Evolutionary conservation across 805 yeast genomes (phyloP).

Genomic region (Metschnikowia reukaufii): DNA sequence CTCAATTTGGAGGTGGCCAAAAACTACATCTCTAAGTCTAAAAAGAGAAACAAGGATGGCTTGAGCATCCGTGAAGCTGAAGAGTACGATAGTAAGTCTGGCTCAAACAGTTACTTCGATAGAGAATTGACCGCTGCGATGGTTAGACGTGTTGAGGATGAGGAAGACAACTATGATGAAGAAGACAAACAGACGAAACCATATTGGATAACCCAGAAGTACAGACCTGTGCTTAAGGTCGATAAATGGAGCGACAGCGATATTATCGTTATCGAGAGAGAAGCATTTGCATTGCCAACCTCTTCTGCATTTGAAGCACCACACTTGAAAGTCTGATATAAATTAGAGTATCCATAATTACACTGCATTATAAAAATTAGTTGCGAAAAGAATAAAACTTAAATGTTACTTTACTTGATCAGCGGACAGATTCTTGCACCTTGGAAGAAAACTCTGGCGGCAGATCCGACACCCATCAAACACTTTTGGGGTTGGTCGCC

Average conservation of each 20-base stretch:
- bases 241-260: constrained; percentile 55
- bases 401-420: constrained; percentile 4
- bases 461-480: constrained; percentile 63
- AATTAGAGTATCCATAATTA: background rate
- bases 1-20: constrained; percentile 51
- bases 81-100: constrained; percentile 22
- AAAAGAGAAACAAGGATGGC: constrained; percentile 48
- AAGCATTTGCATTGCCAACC: constrained; percentile 54
- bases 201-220: constrained; percentile 76
- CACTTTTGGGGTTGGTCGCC: constrained; percentile 45
- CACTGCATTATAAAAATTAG: background rate
- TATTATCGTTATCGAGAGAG: constrained; percentile 75
- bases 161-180: constrained; percentile 20
- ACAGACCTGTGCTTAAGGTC: constrained; percentile 67
- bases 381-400: background rate
- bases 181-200: constrained; percentile 37
- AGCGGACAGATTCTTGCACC: constrained; percentile 50
- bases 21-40: constrained; percentile 22
- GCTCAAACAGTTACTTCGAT: constrained; percentile 10
- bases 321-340: constrained; percentile 11
- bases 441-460: constrained; percentile 69
- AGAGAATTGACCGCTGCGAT: constrained; percentile 13
- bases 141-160: constrained; percentile 25
- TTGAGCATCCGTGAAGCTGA: constrained; percentile 32
- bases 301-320: constrained; percentile 67